These are phyloP conservation scores for Inonotus hispidus DNA, from an alignment of 1,284 basidiomycete species.

Conservation along the genomic window DNA sequence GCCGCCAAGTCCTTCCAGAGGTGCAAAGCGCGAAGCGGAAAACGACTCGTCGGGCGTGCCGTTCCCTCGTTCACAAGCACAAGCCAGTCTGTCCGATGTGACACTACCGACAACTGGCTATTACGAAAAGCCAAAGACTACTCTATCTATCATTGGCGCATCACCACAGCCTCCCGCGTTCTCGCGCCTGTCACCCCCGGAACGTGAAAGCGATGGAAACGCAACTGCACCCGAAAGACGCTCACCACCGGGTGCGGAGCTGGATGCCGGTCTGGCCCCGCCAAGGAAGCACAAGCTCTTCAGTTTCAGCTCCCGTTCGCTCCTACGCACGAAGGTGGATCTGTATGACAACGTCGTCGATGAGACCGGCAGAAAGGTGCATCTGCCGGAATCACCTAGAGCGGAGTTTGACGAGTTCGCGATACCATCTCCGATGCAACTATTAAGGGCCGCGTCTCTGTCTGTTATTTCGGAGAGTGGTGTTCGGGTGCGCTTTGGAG, in stretches of 20 bases:
- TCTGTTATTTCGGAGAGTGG: slow-evolving; percentile 66
- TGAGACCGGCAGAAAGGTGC: neutral
- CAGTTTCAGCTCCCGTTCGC: slow-evolving; percentile 16
- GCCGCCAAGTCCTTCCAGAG: slow-evolving; percentile 1
- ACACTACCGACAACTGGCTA: neutral
- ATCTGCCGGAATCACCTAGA: neutral
- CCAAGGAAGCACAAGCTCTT: slow-evolving; percentile 10
- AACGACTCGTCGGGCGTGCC: neutral
- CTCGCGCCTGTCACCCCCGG: neutral
- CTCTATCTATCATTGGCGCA: neutral
- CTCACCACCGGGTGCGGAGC: neutral
- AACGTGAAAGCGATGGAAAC: slow-evolving; percentile 3
- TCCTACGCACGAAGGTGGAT: slow-evolving; percentile 6
- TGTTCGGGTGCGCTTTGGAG: slow-evolving; percentile 60
- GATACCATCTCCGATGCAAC: slow-evolving; percentile 42
- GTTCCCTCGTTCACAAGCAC: slow-evolving; percentile 2
- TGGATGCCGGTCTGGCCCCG: slow-evolving; percentile 12
- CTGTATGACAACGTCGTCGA: neutral
- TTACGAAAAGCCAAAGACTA: neutral
- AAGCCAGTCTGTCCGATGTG: slow-evolving; percentile 12
- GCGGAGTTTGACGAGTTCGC: slow-evolving; percentile 13
- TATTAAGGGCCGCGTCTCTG: slow-evolving; percentile 58
- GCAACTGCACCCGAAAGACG: slow-evolving; percentile 4
- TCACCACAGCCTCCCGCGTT: slow-evolving; percentile 3
- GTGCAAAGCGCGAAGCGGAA: neutral